Base-by-base conservation (phyloP, 2,329 filamentous ascomycete genomes). In the Cadophora gregata region DNA sequence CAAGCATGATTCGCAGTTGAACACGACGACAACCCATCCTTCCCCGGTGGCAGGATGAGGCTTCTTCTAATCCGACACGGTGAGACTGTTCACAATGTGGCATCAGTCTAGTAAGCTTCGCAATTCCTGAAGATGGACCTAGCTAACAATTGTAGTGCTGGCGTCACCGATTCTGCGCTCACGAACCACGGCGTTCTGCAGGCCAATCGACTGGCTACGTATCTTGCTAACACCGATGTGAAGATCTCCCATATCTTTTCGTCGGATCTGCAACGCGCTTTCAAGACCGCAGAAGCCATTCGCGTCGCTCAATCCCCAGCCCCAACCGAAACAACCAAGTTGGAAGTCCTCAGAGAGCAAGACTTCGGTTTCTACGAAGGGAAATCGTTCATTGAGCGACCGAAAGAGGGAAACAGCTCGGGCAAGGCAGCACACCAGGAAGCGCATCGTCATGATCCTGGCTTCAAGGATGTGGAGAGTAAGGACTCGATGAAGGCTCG, bases 41-140 rank as follows among this genome's bases (percentile, higher is more conserved):
- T 70, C 73, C 71, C 68, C 66, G 48, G 69, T 61, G 70, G 70
- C 69, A 70, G 75, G 67, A 87, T 90, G 86, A 85, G 84, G 75
- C 78, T 97, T 64, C 88, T 93, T 74, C 84, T 97, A 73, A 88
- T 97, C 74, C 89, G 93, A 65, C 93, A 97, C 83, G 93, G 90
- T 75, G 93, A 97, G 81, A 95, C 93, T 19, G 91, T 96, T 71
- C 92, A 97, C 80, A 97, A 97, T 78, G 90, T 96, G 66, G 90
- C 90, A 48, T 86, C 89, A 63, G 80, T 92, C 67, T 94, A 91
- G 90, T 92, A 83, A 74, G 85, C 67, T 64, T 73, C 66, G 62
- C 48, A 24, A 47, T 16, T 36, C 47, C 33, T n/a, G 38, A 45
- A 16, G 63, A 51, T 58, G 62, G 50, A 67, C 59, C 62, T 63